Evolutionary conservation across 2,329 filamentous ascomycete species (phyloP), one percentile per base, ranked within the genome.

Genomic region (Paracoccidioides brasiliensis): DNA sequence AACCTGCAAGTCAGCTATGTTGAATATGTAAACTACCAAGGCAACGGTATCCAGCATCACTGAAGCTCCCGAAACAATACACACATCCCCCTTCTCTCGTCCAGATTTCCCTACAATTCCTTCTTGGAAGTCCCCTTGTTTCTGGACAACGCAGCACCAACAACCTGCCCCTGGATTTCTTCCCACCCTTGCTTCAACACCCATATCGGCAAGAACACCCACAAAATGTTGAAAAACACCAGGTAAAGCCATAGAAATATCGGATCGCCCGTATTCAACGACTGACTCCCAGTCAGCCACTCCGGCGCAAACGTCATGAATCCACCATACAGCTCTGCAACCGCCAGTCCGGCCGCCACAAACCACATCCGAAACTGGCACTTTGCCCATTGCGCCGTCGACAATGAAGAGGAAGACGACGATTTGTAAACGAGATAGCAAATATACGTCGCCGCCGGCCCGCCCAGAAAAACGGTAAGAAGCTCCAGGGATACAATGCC

Each of bases 231-330:
- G 70, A 84, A 84, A 67, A 83, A 83, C 57, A 78, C 67, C 59
- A 85, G 67, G 62, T 84, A 84, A 9, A 84, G 67, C 79, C 80
- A 83, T 65, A 80, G 65, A 63, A 81, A 84, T 67, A 84, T 80
- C 60, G 76, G 79, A 59, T 83, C 81, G 35, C 73, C 74, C 0
- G 77, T 80, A 58, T 80, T 77, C 55, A 85, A 68, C 62, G 80
- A 79, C 14, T 76, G 70, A 49, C 72, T 79, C 0, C 79, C 81
- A 2, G 74, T 79, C 60, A 85, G 66, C 81, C 81, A 84, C 65
- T 85, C 81, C 38, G 81, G 81, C 43, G 76, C 78, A 66, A 84
- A 84, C 0, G 81, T 84, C 80, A 84, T 83, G 65, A 78, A 83
- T 0, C 70, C 73, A 5, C 81, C 81, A 69, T 84, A 84, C 45